phyloP scores from a whole-genome alignment of 2,329 filamentous ascomycete species.

The Fusarium proliferatum region DNA sequence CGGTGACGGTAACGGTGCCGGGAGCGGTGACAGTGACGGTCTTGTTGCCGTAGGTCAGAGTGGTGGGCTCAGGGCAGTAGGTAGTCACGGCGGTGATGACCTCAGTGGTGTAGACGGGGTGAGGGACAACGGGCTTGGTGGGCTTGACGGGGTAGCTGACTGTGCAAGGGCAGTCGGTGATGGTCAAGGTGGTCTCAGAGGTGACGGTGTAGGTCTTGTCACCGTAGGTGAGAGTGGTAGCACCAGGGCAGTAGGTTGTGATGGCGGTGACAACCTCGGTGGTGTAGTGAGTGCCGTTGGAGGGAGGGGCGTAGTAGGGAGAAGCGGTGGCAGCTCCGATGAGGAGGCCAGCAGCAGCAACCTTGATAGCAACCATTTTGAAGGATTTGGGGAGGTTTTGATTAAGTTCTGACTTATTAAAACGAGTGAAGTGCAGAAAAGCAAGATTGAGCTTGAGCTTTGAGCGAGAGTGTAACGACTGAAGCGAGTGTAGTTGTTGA shows the following conservation, averaged over 20 bases:
- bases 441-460: neutral
- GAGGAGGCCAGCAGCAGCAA: slow-evolving; percentile 32
- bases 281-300: slow-evolving; percentile 56
- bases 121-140: slow-evolving; percentile 25
- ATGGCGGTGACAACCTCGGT: slow-evolving; percentile 74
- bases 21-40: slow-evolving; percentile 33
- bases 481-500: slow-evolving; percentile 35
- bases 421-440: slow-evolving; percentile 30
- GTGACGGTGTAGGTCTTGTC: slow-evolving; percentile 76
- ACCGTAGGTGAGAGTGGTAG: slow-evolving; percentile 73
- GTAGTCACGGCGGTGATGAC: slow-evolving; percentile 51
- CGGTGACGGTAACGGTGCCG: slow-evolving; percentile 25
- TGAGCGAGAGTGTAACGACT: slow-evolving; percentile 28
- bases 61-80: slow-evolving; percentile 49
- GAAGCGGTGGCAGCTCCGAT: slow-evolving; percentile 28
- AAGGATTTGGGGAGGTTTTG: neutral
- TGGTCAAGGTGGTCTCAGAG: slow-evolving; percentile 74
- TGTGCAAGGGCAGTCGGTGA: slow-evolving; percentile 79
- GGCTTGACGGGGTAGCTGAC: slow-evolving; percentile 65
- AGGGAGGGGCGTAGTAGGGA: slow-evolving; percentile 12
- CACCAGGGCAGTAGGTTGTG: slow-evolving; percentile 77
- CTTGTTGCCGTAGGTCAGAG: slow-evolving; percentile 47
- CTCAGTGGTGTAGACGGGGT: slow-evolving; percentile 23
- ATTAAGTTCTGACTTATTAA: slow-evolving; percentile 14
- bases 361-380: slow-evolving; percentile 31